These are phyloP conservation scores for Conoideocrella luteorostrata DNA, from an alignment of 2,329 filamentous ascomycete species.

Conservation along the genomic window DNA sequence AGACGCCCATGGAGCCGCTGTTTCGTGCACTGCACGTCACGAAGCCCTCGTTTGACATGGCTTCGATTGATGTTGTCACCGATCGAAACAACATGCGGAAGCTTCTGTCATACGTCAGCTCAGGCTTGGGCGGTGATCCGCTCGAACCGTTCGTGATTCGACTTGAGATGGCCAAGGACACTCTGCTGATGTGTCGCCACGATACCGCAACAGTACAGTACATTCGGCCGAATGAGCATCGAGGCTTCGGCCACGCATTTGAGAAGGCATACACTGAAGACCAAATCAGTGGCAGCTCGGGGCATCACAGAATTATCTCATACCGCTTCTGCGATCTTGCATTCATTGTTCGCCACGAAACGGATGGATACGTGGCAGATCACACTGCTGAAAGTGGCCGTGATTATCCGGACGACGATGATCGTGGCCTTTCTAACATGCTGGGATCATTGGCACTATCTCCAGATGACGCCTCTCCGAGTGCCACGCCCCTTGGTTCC, in stretches of 20 bases:
- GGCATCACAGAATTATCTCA: conserved; percentile 38
- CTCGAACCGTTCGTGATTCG: conserved; percentile 33
- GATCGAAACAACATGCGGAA: conserved; percentile 44
- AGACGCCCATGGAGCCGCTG: conserved; percentile 38
- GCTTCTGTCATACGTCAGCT: conserved; percentile 36
- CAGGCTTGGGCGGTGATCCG: conserved; percentile 14
- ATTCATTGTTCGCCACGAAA: conserved; percentile 36
- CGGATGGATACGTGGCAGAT: conserved; percentile 32
- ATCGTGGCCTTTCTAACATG: conserved; percentile 14
- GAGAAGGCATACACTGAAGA: conserved; percentile 35
- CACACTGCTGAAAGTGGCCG: no score
- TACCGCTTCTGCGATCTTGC: conserved; percentile 36
- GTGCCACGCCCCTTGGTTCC: conserved; percentile 11
- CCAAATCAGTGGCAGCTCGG: conserved; percentile 29
- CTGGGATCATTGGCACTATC: conserved; percentile 21
- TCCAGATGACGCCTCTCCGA: conserved; percentile 4
- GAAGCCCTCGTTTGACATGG: conserved; percentile 32
- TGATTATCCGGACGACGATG: not conserved
- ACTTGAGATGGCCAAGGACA: conserved; percentile 30
- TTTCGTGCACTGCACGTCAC: conserved; percentile 35
- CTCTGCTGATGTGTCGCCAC: conserved; percentile 30
- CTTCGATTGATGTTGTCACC: conserved; percentile 33
- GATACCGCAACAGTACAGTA: conserved; percentile 21
- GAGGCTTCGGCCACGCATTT: conserved; percentile 37
- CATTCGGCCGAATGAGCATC: conserved; percentile 29